Conservation (phyloP, 2,329 filamentous ascomycete species). For the Colletotrichum abscissum region DNA sequence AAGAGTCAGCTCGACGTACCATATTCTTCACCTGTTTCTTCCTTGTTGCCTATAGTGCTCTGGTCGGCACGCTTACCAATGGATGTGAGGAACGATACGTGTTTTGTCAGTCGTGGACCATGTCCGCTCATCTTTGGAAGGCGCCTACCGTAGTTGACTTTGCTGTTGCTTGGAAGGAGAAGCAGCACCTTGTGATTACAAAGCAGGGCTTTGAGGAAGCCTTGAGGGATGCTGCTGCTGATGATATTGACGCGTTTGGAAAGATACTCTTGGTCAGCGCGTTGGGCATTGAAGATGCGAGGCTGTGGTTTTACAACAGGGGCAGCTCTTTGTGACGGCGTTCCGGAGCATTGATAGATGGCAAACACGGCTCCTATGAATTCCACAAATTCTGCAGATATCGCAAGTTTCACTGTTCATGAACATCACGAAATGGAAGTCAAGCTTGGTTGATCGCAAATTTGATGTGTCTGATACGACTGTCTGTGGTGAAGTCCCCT, state of each 20-base stretch:
- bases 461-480: background rate
- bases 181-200: constrained; percentile 48
- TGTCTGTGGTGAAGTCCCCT: background rate
- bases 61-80: constrained; percentile 41
- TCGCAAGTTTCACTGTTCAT: background rate
- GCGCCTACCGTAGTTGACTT: constrained; percentile 50
- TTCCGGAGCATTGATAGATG: too few species aligned
- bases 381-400: background rate
- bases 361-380: background rate
- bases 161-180: constrained; percentile 49
- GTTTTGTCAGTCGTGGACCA: constrained; percentile 50
- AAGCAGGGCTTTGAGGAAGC: constrained; percentile 42
- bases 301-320: constrained; percentile 44
- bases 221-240: constrained; percentile 49
- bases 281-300: constrained; percentile 46
- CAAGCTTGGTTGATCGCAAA: background rate
- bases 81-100: constrained; percentile 45
- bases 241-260: constrained; percentile 57
- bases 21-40: constrained; percentile 61
- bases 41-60: constrained; percentile 48
- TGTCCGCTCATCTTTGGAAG: constrained; percentile 52
- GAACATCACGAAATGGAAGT: background rate
- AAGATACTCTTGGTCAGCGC: constrained; percentile 46
- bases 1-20: constrained; percentile 65
- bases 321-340: constrained; percentile 9